Evolutionary conservation across 2,329 filamentous ascomycete genomes (phyloP).

Genomic region (Trichoderma simmonsii): DNA sequence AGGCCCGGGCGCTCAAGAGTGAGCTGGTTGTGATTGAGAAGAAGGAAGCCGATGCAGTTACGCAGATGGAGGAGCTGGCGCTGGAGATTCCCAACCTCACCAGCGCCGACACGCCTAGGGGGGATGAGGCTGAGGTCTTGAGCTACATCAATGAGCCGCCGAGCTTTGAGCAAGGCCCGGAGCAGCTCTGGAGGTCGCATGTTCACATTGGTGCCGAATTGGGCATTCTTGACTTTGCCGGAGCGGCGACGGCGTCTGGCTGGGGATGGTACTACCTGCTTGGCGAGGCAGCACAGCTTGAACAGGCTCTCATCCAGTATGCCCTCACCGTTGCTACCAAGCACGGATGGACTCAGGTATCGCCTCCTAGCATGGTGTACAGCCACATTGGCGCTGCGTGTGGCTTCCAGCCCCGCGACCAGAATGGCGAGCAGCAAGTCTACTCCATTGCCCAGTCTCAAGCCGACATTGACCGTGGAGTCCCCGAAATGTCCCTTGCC

Average conservation of each 20-base stretch:
- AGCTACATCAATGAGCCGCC: slow-evolving; percentile 75
- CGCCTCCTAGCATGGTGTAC: slow-evolving; percentile 88
- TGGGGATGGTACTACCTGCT: slow-evolving; percentile 98
- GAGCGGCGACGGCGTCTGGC: slow-evolving; percentile 75
- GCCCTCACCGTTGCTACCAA: slow-evolving; percentile 69
- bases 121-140: slow-evolving; percentile 61
- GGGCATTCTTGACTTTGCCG: slow-evolving; percentile 86
- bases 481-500: slow-evolving; percentile 71
- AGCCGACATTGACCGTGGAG: slow-evolving; percentile 57
- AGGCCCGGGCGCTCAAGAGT: slow-evolving; percentile 64
- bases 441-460: slow-evolving; percentile 71
- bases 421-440: slow-evolving; percentile 86
- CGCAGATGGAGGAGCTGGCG: slow-evolving; percentile 71
- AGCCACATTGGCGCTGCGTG: slow-evolving; percentile 85
- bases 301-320: slow-evolving; percentile 89
- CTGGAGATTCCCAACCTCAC: slow-evolving; percentile 84
- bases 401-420: slow-evolving; percentile 90
- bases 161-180: slow-evolving; percentile 34
- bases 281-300: slow-evolving; percentile 89
- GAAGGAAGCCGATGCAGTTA: slow-evolving; percentile 55
- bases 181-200: slow-evolving; percentile 64
- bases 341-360: slow-evolving; percentile 74
- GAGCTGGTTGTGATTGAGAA: slow-evolving; percentile 58
- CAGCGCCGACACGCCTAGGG: slow-evolving; percentile 69
- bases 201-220: slow-evolving; percentile 82